A percentile compares a stretch with the other conserved stretches of the same genome.
phyloP scores from a whole-genome alignment of 371 early-diverging fungal species.

The Syncephalastrum sp. region DNA sequence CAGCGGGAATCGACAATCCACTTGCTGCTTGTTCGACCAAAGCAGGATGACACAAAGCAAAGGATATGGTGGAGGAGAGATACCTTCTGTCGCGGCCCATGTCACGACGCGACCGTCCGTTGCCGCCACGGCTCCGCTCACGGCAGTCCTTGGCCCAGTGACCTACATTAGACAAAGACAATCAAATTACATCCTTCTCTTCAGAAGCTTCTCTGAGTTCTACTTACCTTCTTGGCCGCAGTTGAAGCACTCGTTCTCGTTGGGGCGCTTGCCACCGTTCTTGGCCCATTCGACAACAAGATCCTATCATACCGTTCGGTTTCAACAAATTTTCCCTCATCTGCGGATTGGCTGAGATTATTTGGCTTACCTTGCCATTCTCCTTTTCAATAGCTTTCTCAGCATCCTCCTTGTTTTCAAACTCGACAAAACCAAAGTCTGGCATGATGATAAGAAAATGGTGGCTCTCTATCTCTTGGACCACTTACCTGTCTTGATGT shows the following conservation, averaged over 20 bases:
- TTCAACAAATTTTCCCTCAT: slow-evolving; percentile 20
- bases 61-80: slow-evolving; percentile 7
- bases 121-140: slow-evolving; percentile 37
- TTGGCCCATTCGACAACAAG: slow-evolving; percentile 64
- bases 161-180: slow-evolving; percentile 45
- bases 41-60: slow-evolving; percentile 2
- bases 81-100: slow-evolving; percentile 39
- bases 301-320: slow-evolving; percentile 1
- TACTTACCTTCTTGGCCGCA: slow-evolving; percentile 64
- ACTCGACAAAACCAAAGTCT: slow-evolving; percentile 80
- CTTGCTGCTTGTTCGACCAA: slow-evolving; percentile 1
- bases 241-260: slow-evolving; percentile 66
- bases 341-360: slow-evolving; percentile 57
- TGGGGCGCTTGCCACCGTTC: slow-evolving; percentile 53
- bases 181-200: background rate
- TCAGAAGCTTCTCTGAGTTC: background rate
- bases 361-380: slow-evolving; percentile 51
- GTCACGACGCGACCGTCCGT: slow-evolving; percentile 26
- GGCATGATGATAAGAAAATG: slow-evolving; percentile 11
- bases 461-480: background rate
- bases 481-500: slow-evolving; percentile 56
- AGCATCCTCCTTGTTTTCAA: slow-evolving; percentile 69
- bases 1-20: slow-evolving; percentile 1
- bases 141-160: slow-evolving; percentile 79
- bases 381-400: slow-evolving; percentile 67